Evolutionary conservation across 2,329 filamentous ascomycete species (phyloP).

Genomic region (Metarhizium brunneum): DNA sequence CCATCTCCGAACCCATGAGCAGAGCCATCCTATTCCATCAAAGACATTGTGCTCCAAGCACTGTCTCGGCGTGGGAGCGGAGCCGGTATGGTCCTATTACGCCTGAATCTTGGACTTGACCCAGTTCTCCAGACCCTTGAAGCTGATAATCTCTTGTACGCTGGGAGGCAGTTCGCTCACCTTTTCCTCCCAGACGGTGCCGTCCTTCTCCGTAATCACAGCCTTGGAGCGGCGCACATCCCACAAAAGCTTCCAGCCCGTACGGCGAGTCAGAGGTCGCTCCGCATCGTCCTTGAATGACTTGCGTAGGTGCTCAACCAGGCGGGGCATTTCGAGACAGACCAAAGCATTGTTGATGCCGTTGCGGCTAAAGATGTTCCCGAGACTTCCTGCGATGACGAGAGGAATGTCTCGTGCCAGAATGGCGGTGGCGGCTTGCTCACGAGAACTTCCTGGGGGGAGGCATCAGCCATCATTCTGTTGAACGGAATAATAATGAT

Average conservation of each 20-base stretch:
- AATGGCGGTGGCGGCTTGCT: not conserved
- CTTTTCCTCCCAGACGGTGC: slow-evolving; percentile 63
- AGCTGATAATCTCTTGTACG: slow-evolving; percentile 75
- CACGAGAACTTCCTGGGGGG: slow-evolving; percentile 32
- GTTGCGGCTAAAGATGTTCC: slow-evolving; percentile 74
- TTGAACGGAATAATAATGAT: no score
- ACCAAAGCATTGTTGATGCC: slow-evolving; percentile 71
- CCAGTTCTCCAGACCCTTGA: slow-evolving; percentile 74
- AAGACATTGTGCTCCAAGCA: no score
- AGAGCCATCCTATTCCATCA: no score
- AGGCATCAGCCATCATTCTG: no score
- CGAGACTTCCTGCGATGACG: slow-evolving; percentile 72
- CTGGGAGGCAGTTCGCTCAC: slow-evolving; percentile 78
- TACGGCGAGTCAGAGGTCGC: slow-evolving; percentile 40
- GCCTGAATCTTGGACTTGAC: slow-evolving; percentile 28
- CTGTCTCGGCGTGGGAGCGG: no score
- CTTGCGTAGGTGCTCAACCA: slow-evolving; percentile 57
- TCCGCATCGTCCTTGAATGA: slow-evolving; percentile 36
- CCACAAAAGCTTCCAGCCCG: slow-evolving; percentile 78
- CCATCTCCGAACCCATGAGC: no score
- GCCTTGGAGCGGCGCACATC: slow-evolving; percentile 62
- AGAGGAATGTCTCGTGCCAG: slow-evolving; percentile 26
- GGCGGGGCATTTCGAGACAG: slow-evolving; percentile 58
- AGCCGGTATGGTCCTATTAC: no score
- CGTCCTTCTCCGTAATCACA: slow-evolving; percentile 59